These are phyloP conservation scores for Geopyxis carbonaria DNA, from an alignment of 495 filamentous ascomycete genomes.

Conservation along the genomic window DNA sequence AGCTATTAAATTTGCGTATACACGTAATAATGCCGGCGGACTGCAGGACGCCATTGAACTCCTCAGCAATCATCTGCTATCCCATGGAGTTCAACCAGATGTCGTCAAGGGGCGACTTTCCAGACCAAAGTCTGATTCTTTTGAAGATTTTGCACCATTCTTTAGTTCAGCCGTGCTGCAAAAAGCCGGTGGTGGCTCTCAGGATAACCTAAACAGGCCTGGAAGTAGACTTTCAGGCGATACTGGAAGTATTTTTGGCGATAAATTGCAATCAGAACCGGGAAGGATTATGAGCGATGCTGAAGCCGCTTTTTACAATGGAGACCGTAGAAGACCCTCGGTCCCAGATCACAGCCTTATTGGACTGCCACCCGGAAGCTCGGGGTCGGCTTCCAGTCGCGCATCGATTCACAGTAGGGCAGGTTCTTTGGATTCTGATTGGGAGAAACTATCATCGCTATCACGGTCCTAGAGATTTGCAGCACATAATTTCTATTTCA, in stretches of 20 bases:
- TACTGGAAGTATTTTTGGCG: neutral
- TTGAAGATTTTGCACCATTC: conserved; percentile 87
- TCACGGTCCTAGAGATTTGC: neutral
- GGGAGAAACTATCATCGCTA: conserved; percentile 1
- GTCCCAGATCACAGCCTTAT: neutral
- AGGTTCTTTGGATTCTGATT: conserved; percentile 2
- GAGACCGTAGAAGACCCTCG: conserved; percentile 1
- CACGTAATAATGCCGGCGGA: conserved; percentile 89
- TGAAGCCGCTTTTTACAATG: conserved; percentile 3
- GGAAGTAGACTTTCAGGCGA: conserved; percentile 4
- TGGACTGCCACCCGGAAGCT: conserved; percentile 1
- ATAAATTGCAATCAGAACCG: neutral
- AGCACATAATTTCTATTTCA: too few species aligned
- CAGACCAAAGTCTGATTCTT: conserved; percentile 93
- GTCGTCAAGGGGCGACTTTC: conserved; percentile 85
- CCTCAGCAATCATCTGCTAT: conserved; percentile 62
- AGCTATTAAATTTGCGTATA: conserved; percentile 46
- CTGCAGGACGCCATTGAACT: conserved; percentile 94
- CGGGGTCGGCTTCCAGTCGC: neutral
- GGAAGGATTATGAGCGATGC: conserved; percentile 1
- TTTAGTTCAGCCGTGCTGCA: conserved; percentile 94
- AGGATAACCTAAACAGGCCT: conserved; percentile 1
- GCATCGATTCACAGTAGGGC: conserved; percentile 1
- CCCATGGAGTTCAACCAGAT: conserved; percentile 65
- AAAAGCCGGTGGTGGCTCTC: neutral